Conservation (phyloP, 495 filamentous ascomycete genomes). For the Neurospora sp. region DNA sequence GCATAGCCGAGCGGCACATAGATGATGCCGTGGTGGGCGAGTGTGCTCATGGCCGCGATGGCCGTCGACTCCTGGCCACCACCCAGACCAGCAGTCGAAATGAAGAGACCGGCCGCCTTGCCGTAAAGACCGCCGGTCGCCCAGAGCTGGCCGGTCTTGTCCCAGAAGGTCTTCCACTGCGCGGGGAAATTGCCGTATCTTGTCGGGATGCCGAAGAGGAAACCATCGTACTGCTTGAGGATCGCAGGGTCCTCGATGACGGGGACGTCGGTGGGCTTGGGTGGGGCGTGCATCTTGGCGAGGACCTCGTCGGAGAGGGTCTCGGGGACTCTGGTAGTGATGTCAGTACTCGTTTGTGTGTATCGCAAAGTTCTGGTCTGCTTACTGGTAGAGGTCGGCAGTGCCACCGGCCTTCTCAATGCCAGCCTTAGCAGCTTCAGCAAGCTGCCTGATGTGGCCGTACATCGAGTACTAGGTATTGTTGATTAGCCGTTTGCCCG, state of each 20-base stretch:
- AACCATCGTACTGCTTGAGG: conserved; percentile 75
- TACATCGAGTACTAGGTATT: conserved; percentile 72
- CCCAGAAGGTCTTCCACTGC: conserved; percentile 91
- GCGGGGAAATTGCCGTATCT: conserved; percentile 97
- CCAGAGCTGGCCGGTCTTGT: conserved; percentile 71
- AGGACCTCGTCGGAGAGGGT: conserved; percentile 80
- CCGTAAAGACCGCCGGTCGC: conserved; percentile 63
- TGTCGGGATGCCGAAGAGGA: conserved; percentile 96
- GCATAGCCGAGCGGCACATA: conserved; percentile 92
- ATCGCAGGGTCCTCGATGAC: conserved; percentile 49
- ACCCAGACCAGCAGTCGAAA: conserved; percentile 70
- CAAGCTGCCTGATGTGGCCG: conserved; percentile 78
- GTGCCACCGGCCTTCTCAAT: conserved; percentile 79
- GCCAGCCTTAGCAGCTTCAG: conserved; percentile 82
- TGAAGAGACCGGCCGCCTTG: conserved; percentile 88
- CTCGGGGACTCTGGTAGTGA: conserved; percentile 56
- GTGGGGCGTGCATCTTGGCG: conserved; percentile 71
- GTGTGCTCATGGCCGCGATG: conserved; percentile 72
- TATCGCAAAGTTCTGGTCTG: neutral
- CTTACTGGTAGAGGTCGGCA: conserved; percentile 73
- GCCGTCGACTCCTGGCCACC: conserved; percentile 92
- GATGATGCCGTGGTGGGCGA: conserved; percentile 90
- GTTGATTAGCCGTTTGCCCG: conserved; percentile 32
- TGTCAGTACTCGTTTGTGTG: conserved; percentile 1
- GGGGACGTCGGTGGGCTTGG: conserved; percentile 59